These are phyloP conservation scores for Austroboletus novae-zelandiae DNA, from an alignment of 1,284 basidiomycete genomes.

Conservation along the genomic window DNA sequence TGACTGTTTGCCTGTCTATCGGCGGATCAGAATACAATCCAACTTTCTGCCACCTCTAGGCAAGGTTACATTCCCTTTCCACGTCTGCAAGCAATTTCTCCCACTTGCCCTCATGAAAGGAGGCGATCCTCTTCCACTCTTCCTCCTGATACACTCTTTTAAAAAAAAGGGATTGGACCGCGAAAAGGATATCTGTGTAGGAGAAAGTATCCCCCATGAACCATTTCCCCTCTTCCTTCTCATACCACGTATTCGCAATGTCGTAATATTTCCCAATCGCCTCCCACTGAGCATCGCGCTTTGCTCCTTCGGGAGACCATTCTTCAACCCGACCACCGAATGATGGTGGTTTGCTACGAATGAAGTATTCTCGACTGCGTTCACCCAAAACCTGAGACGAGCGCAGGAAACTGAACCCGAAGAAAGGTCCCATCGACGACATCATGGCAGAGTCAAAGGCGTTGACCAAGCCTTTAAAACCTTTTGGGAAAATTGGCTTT, in stretches of 20 bases:
- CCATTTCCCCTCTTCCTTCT: slow-evolving; percentile 18
- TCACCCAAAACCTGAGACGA: slow-evolving; percentile 17
- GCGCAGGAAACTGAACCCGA: slow-evolving; percentile 15
- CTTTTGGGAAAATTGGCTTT: slow-evolving; percentile 37
- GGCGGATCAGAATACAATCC: no score
- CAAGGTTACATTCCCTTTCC: slow-evolving; percentile 23
- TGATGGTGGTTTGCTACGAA: not conserved
- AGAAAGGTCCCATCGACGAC: not conserved
- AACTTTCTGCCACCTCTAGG: not conserved
- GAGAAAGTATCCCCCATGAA: slow-evolving; percentile 28
- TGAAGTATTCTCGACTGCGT: slow-evolving; percentile 15
- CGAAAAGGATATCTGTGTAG: slow-evolving; percentile 31
- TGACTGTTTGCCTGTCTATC: no score
- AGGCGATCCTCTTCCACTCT: slow-evolving; percentile 25
- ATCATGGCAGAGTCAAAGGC: slow-evolving; percentile 27
- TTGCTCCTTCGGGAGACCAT: slow-evolving; percentile 26
- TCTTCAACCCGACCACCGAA: slow-evolving; percentile 9
- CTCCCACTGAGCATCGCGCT: slow-evolving; percentile 24
- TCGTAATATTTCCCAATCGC: slow-evolving; percentile 11
- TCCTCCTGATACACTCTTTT: slow-evolving; percentile 14
- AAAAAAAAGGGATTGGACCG: slow-evolving; percentile 12
- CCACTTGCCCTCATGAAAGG: slow-evolving; percentile 26
- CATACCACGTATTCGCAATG: slow-evolving; percentile 18
- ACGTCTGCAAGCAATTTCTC: slow-evolving; percentile 19
- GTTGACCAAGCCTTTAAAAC: slow-evolving; percentile 31